phyloP scores from a whole-genome alignment of 2,329 filamentous ascomycete genomes.

The Trichophyton verrucosum region DNA sequence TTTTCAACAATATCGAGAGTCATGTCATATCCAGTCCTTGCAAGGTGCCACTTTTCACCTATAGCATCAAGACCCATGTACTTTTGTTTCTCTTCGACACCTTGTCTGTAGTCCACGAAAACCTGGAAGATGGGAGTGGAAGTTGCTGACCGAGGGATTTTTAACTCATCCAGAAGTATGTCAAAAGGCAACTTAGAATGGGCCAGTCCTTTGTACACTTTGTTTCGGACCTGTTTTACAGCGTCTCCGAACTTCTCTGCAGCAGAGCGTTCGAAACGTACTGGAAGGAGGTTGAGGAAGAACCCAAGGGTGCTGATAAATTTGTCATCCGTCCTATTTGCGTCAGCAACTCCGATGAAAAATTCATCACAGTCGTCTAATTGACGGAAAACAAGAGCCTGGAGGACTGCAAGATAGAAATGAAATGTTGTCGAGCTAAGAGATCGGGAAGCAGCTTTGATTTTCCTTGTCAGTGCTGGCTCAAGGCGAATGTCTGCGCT shows the following conservation, averaged over 20 bases:
- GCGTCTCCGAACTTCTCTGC: constrained; percentile 22
- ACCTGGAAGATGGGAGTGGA: constrained; percentile 41
- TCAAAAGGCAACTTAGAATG: constrained; percentile 40
- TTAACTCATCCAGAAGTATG: constrained; percentile 35
- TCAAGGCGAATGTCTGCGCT: not conserved
- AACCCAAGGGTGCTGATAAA: constrained; percentile 32
- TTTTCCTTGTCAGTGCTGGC: constrained; percentile 10
- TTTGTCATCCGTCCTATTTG: constrained; percentile 26
- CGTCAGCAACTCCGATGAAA: constrained; percentile 39
- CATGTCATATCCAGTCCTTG: constrained; percentile 23
- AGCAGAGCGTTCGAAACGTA: constrained; percentile 26
- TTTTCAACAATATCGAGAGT: constrained; percentile 30
- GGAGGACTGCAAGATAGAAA: constrained; percentile 34
- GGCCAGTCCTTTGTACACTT: constrained; percentile 27
- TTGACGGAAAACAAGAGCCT: constrained; percentile 27
- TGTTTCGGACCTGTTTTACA: constrained; percentile 18
- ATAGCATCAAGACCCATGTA: not conserved
- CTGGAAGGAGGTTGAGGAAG: constrained; percentile 39
- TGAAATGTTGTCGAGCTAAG: constrained; percentile 32
- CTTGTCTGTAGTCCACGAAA: constrained; percentile 36
- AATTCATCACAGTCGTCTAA: constrained; percentile 27
- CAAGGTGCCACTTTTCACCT: constrained; percentile 7
- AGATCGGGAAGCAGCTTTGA: constrained; percentile 18
- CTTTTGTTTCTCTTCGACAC: constrained; percentile 7
- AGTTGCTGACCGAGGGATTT: constrained; percentile 27